Base-by-base conservation (phyloP, 257 asterid species). In the Capsicum pubescens region DNA sequence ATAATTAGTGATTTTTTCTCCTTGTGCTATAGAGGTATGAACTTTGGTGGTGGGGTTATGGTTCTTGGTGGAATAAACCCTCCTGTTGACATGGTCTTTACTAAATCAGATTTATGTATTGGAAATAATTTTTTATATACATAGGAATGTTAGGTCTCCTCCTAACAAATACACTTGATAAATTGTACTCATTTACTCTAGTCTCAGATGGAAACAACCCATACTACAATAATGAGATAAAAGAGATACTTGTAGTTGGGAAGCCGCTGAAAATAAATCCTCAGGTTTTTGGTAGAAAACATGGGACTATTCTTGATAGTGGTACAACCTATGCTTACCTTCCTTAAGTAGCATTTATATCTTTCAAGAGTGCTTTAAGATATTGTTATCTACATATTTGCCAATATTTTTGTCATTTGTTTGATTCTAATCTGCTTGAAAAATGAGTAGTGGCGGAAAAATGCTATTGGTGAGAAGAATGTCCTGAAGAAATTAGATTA, bases 141-240 rank as follows among this genome's bases (percentile, higher is more conserved):
- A 84, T 87, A 88, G 67, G 88, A 90, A 87, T 85, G 95, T 93
- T 93, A 92, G 92, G 94, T 87, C 88, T 91, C 93, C 93, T 92
- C 96, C 94, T 92, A 91, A 90, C 95, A 93, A 85, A 91, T 94
- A 89, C 93, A 88, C 93, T 93, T 90, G 95, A 88, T 93, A 91
- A 92, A 92, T 93, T 95, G 93, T 97, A 90, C 94, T 87, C 97
- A 95, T 95, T 94, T 94, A 94, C 98, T 91, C 95, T 95, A 93
- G 97, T 95, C 88, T 93, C 92, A 97, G 95, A 91, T 95, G 97
- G 95, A 92, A 95, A 94, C 99, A 95, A 98, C 84, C 99, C 97
- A 80, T 95, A 94, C 92, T 95, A 95, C 97, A 95, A 95, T 87
- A 88, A 94, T 66, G 97, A 95, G 87, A 93, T 95, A 92, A 94